Base-by-base conservation (phyloP, 2,329 filamentous ascomycete species). In the Pseudocercospora crystallina region DNA sequence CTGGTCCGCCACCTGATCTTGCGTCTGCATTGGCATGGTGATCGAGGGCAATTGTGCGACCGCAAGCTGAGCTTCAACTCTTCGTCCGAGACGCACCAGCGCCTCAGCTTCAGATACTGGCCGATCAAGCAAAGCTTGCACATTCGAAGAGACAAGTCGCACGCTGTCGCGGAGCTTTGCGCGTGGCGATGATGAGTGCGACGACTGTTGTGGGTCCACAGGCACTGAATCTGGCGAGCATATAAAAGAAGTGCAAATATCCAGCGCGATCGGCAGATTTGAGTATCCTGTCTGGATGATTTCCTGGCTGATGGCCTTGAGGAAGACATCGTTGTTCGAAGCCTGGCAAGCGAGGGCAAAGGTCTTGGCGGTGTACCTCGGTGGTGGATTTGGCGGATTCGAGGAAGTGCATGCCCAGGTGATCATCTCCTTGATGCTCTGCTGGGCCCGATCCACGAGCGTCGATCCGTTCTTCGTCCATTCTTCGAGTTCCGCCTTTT, bases 331-430 rank as follows among this genome's bases (percentile, higher is more conserved):
- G 0, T 85, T 80, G 0, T 86, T 86, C 1, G 87, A 70, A 30
- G 87, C 73, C 48, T 80, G 79, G 32, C 82, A 68, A 0, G 79
- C 82, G 0, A 79, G 76, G 8, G 88, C 77, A 2, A 90, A 72
- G 57, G 87, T 84, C 4, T 85, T 82, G 64, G 90, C 86, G 0
- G 85, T 88, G 66, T 91, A 92, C 9, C 79, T 77, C 0, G 86
- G 77, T 5, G 80, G 79, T 46, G 78, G 75, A 54, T 73, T 76
- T 14, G 79, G 73, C 2, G 68, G 67, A 13, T 52, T 59, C 5
- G 54, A 54, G n/a, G 73, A 72, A 2, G 42, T 75, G 68, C 45
- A 70, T 30, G 79, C 81, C 88, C 88, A 92, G 42, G 83, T 77
- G 2, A 85, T 76, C 4, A 91, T 77, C 1, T 74, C 76, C 47